Base-by-base conservation (phyloP, 202 grass and related monocot genomes). In the Eragrostis tef region DNA sequence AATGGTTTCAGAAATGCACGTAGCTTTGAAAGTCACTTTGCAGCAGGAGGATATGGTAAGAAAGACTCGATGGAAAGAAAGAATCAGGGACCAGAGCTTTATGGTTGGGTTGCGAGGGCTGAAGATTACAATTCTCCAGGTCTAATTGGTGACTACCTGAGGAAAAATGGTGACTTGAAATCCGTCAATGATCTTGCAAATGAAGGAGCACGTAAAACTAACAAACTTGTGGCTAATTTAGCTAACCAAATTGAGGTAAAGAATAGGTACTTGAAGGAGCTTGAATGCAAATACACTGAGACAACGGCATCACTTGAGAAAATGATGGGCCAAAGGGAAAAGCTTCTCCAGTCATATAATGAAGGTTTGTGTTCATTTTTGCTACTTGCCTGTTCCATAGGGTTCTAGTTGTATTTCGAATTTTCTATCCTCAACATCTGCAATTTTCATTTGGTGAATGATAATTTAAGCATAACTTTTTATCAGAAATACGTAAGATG, bases 401-500 rank as follows among this genome's bases (percentile, higher is more conserved):
- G 64, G 49, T 17, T 67, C 21, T 73, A 73, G 21, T 59, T 80
- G 15, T 70, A 57, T 69, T 69, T 79, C 48, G 36, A 56, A 22
- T 56, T 84, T 71, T 88, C 11, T 75, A 24, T 74, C 51, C 50
- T 68, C 79, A 16, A 20, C 29, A 75, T 6, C 15, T 70, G 19
- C 14, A 34, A 57, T 63, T 62, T 70, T 73, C 41, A 72, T 71
- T 57, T 70, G 13, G 21, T 66, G 62, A 75, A 57, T 51, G 16
- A 71, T 78, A 34, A 59, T 20, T 81, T 56, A 69, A 81, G 11
- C 21, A 54, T 82, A 52, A 83, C 36, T 22, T 77, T 77, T 64
- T 58, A 59, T 39, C 85, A 94, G 92, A 94, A 82, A 97, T 97
- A 67, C 84, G 70, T 53, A 97, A 92, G 89, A 97, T 97, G 94